Evolutionary conservation across 139 green algal genomes (phyloP), one percentile per base, ranked within the genome.

Genomic region (Dunaliella sp.): DNA sequence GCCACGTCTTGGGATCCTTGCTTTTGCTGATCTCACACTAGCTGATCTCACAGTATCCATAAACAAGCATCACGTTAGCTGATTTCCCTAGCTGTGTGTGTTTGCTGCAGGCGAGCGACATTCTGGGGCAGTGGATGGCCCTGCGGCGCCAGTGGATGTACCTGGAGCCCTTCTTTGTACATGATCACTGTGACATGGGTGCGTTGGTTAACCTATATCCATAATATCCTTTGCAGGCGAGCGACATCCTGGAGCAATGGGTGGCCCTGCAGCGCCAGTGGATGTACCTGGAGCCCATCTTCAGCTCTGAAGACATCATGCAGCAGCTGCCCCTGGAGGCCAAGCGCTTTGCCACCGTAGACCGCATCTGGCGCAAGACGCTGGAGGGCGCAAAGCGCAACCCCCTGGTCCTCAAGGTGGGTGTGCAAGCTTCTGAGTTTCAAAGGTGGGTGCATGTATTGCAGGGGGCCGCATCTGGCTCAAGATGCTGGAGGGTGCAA

Each of bases 201-300:
- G n/a, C n/a, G n/a, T n/a, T n/a, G n/a, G n/a, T n/a, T n/a, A n/a
- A n/a, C n/a, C n/a, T n/a, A n/a, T n/a, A n/a, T n/a, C n/a, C n/a
- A n/a, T n/a, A n/a, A n/a, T n/a, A n/a, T n/a, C n/a, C n/a, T n/a
- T n/a, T n/a, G n/a, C 86, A 90, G 79, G 91, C 89, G 1, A 91
- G 86, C 74, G 94, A 97, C 77, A 93, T 96, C 77, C 82, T 97
- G 82, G 94, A 97, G 31, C 92, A 96, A 87, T 97, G 94, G 94
- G 85, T 96, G 1, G 73, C 87, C 65, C 87, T 96, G 74, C 94
- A 97, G 91, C 88, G 92, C 2, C 80, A 87, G 59, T 97, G 94
- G 94, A 96, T 96, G 95, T 97, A 97, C 87, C 90, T 98, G 78
- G 93, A 97, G 91, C 95, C 95, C 58, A 97, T 98, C 79, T 98